Conservation (phyloP, 1,139 yeast species). For the Magnusiomyces sp. region DNA sequence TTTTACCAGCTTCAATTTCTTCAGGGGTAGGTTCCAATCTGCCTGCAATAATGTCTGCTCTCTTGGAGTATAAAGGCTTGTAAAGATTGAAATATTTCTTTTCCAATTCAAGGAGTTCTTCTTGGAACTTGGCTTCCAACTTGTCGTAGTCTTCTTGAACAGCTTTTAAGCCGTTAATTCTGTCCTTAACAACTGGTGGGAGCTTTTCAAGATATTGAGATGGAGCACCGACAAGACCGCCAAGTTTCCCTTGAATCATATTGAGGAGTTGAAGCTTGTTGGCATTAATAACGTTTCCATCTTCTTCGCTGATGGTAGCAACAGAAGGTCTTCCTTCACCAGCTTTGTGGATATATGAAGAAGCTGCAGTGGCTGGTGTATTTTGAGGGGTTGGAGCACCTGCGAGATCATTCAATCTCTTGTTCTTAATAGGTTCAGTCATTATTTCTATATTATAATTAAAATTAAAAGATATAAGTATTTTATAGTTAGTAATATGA, state of each 20-base stretch:
- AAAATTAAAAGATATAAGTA: too few species aligned
- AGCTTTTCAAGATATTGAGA: conserved; percentile 77
- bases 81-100: conserved; percentile 67
- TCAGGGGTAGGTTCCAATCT: conserved; percentile 65
- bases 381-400: conserved; percentile 98
- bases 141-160: conserved; percentile 74
- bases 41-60: conserved; percentile 69
- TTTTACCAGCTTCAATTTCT: conserved; percentile 71
- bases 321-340: conserved; percentile 55
- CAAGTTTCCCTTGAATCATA: conserved; percentile 87
- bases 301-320: conserved; percentile 69
- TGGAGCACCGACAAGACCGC: conserved; percentile 73
- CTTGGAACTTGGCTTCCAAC: conserved; percentile 85
- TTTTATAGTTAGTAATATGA: too few species aligned
- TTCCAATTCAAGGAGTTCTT: conserved; percentile 79
- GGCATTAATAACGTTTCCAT: conserved; percentile 16
- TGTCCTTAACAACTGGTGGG: conserved; percentile 65
- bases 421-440: conserved; percentile 60
- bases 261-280: conserved; percentile 39
- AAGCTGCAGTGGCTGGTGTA: conserved; percentile 87
- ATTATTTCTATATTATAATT: conserved; percentile 26
- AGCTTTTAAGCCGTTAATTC: conserved; percentile 79
- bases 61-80: conserved; percentile 66
- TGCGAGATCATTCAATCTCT: conserved; percentile 65
- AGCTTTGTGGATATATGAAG: conserved; percentile 53